Evolutionary conservation across 2,329 filamentous ascomycete species (phyloP), one percentile per base, ranked within the genome.

Genomic region (Fusarium denticulatum): DNA sequence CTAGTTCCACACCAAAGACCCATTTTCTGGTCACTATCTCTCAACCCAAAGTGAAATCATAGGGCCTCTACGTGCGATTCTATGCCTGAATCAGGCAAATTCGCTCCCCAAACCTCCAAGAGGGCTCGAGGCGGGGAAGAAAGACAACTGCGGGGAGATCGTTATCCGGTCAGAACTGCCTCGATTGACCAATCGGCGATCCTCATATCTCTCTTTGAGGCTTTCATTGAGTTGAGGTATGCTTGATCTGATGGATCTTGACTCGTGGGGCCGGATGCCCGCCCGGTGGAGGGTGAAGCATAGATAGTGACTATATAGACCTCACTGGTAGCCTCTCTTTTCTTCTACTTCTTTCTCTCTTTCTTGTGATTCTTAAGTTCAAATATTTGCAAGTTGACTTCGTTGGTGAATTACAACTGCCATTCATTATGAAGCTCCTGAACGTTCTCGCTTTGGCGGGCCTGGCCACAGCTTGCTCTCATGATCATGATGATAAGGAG

Each of bases 401-500:
- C 24, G 37, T 40, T n/a, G 15, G 24, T 39, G 37, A 24, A 47
- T 67, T 24, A 46, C 30, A 40, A 56, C 56, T 24, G 34, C 52
- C 47, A 43, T 37, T 49, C n/a, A 58, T 52, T 43, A 81, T 82
- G 80, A 81, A 74, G 65, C 60, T 82, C 46, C 67, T 78, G 37
- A 75, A 75, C 60, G 58, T 80, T 45, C 62, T 82, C 50, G 71
- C 79, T 30, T 60, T 79, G 65, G 72, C 75, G 45, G 75, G 77
- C 16, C 64, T 80, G 62, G 74, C 78, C 7, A 67, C 69, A 11
- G 77, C 76, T 15, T 82, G 80, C 40, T 75, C 74, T 34, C 76
- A 82, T 61, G 77, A 79, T 42, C 75, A 80, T 69, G 79, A 83
- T 67, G 81, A 81, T 64, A 83, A 82, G 71, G 81, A 85, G 58